Conservation (phyloP, 78 protist species). For the Fonticula alba region DNA sequence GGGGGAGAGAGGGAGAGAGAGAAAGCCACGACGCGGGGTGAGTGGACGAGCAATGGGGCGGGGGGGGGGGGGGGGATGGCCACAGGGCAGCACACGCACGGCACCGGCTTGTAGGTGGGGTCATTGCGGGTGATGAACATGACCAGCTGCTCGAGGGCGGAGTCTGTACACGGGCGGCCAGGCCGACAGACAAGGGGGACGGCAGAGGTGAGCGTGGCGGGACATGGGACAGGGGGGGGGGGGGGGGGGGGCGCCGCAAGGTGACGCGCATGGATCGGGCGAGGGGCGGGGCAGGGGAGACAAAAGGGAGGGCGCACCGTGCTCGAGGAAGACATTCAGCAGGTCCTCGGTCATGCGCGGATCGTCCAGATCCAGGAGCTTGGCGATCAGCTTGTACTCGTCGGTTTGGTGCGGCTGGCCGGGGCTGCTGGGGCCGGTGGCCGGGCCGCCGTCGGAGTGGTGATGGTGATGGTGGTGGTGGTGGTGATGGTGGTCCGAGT, state of each 20-base stretch:
- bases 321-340: slow-evolving; percentile 29
- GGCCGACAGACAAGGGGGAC: too few relatives aligned
- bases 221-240: background rate
- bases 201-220: too few relatives aligned
- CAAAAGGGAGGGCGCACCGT: background rate
- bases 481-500: background rate
- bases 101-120: slow-evolving; percentile 94
- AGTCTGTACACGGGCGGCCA: slow-evolving; percentile 60
- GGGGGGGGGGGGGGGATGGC: too few relatives aligned
- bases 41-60: too few relatives aligned
- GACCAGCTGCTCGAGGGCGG: slow-evolving; percentile 63
- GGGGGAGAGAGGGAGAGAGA: too few relatives aligned
- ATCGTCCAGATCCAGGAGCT: too few relatives aligned
- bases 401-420: slow-evolving; percentile 79
- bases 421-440: slow-evolving; percentile 63
- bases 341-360: too few relatives aligned
- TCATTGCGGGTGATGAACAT: slow-evolving; percentile 72
- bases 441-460: slow-evolving; percentile 26
- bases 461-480: background rate
- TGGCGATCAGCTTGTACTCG: too few relatives aligned
- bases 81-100: slow-evolving; percentile 75
- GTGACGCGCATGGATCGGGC: too few relatives aligned
- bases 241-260: too few relatives aligned
- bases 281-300: background rate
- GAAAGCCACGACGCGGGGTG: background rate